Conservation (phyloP, 306 rosid species). For the Adenanthera pavonina region DNA sequence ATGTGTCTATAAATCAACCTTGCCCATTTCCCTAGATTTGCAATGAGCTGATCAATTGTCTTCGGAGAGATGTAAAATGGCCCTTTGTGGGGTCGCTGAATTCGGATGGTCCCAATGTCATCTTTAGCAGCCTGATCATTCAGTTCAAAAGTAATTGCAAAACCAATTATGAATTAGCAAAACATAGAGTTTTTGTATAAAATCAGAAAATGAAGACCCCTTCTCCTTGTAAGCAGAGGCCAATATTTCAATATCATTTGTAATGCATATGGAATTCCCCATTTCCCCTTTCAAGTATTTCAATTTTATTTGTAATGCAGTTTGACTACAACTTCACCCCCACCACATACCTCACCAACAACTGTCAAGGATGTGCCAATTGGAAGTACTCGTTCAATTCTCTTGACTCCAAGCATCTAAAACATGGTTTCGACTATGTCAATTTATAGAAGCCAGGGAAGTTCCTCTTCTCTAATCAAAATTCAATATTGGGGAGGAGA, state of each 20-base stretch:
- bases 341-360: conserved; percentile 89
- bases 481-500: background rate
- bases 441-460: conserved; percentile 32
- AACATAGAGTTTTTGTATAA: conserved; percentile 15
- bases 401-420: conserved; percentile 97
- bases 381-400: conserved; percentile 93
- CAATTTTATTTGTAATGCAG: background rate
- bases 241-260: conserved; percentile 25
- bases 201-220: conserved; percentile 17
- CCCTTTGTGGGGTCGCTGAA: conserved; percentile 95
- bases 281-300: background rate
- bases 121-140: conserved; percentile 84
- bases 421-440: conserved; percentile 18
- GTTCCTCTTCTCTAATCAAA: conserved; percentile 17
- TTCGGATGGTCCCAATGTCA: conserved; percentile 81
- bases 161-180: conserved; percentile 6
- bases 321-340: background rate
- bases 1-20: conserved; percentile 59
- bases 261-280: background rate
- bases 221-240: conserved; percentile 20
- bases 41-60: conserved; percentile 88
- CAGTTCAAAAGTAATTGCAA: conserved; percentile 38
- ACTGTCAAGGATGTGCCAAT: conserved; percentile 93
- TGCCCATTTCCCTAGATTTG: conserved; percentile 96
- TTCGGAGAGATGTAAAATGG: conserved; percentile 94